Conservation (phyloP, 1,284 basidiomycete species). For the Irpex sp. region DNA sequence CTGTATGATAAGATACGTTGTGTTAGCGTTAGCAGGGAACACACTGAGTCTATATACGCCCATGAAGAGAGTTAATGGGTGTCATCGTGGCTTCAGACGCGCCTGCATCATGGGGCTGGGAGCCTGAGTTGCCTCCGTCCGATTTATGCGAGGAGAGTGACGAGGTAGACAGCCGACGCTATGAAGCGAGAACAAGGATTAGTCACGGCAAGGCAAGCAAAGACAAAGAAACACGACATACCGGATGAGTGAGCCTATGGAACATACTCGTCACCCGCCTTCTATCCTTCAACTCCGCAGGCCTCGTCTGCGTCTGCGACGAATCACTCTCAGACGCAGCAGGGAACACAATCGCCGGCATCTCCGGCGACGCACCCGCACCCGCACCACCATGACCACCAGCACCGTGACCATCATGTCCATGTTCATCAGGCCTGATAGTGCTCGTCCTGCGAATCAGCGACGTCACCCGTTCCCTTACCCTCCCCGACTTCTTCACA, state of each 20-base stretch:
- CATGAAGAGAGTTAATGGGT: background rate
- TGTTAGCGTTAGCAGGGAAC: background rate
- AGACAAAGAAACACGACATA: background rate
- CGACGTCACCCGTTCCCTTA: slow-evolving; percentile 4
- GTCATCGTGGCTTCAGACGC: background rate
- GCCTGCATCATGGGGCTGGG: background rate
- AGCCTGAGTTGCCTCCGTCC: background rate
- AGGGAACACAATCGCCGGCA: background rate
- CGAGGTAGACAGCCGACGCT: background rate
- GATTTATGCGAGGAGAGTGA: background rate
- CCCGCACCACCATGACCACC: background rate
- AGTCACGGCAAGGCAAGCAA: too few relatives aligned
- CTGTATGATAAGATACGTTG: background rate
- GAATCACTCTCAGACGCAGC: slow-evolving; percentile 2
- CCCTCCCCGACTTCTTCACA: background rate
- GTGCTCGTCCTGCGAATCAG: slow-evolving; percentile 1
- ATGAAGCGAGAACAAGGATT: background rate
- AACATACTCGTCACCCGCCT: slow-evolving; percentile 8
- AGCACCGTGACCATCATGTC: background rate
- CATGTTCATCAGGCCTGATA: too few relatives aligned
- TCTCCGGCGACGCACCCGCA: background rate
- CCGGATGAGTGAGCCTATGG: slow-evolving; percentile 2
- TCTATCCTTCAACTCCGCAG: slow-evolving; percentile 2
- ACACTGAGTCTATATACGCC: background rate
- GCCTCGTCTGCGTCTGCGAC: background rate